Base-by-base conservation (phyloP, 2,329 filamentous ascomycete species). In the Colletotrichum sp. region DNA sequence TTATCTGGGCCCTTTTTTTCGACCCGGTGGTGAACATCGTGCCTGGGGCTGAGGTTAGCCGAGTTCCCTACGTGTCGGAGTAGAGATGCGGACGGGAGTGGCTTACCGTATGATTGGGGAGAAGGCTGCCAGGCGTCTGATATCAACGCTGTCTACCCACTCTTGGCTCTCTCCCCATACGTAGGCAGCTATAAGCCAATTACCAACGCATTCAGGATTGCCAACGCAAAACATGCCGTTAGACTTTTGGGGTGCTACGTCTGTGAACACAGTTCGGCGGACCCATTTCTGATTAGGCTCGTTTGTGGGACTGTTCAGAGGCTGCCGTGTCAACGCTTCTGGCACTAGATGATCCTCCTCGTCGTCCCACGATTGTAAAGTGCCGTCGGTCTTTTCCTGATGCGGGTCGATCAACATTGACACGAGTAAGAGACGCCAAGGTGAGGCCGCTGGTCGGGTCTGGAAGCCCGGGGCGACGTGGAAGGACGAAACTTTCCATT, bases 251-350 rank as follows among this genome's bases (percentile, higher is more conserved):
- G 44, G 10, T 52, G n/a, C n/a, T 52, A 52, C 16, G n/a, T 52
- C n/a, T 52, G 44, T 13, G n/a, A 52, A 52, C 44, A 52, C n/a
- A 13, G 0, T 3, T 7, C 44, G 44, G 44, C 44, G 44, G 44
- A 1, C 44, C n/a, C 44, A 52, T 52, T 52, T 52, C 44, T 7
- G 44, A n/a, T 21, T 0, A 21, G 10, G 10, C n/a, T 24, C 12
- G 44, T 52, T 0, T 1, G 44, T 52, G n/a, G 44, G 44, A 13
- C 10, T 52, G 0, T 52, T 21, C n/a, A 21, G 44, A 21, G 44
- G 44, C n/a, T 52, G 44, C 0, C 10, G 44, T 1, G 1, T 1
- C 7, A 12, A 13, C 0, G 6, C 5, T 2, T 21, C 44, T 24
- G 44, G 44, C 44, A 49, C 44, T 4, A 2, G 3, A 21, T 49